A percentile compares a stretch with the other conserved stretches of the same genome.
These are phyloP conservation scores for Penicillium longicatenatum DNA, from an alignment of 495 filamentous ascomycete genomes.

Conservation along the genomic window DNA sequence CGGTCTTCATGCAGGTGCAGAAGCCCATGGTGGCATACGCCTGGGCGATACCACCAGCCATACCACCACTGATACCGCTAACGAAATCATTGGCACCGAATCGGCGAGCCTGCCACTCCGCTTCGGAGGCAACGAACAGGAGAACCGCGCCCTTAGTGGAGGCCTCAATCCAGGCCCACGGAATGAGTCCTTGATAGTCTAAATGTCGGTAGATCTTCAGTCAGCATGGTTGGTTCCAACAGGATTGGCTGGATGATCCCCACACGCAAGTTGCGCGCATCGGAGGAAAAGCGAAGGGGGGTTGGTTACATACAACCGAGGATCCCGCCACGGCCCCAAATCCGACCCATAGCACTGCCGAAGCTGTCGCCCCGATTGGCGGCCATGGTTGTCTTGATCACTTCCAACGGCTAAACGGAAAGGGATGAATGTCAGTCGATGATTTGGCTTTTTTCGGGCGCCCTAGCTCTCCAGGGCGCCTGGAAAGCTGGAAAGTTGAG, in stretches of 20 bases:
- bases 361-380: slow-evolving; percentile 92
- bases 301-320: slow-evolving; percentile 80
- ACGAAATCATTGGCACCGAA: slow-evolving; percentile 84
- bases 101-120: slow-evolving; percentile 84
- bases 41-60: slow-evolving; percentile 93
- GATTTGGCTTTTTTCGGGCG: not conserved
- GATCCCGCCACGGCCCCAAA: slow-evolving; percentile 93
- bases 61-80: slow-evolving; percentile 86
- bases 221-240: slow-evolving; percentile 17
- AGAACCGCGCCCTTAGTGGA: slow-evolving; percentile 99
- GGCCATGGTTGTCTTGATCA: slow-evolving; percentile 99
- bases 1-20: slow-evolving; percentile 99
- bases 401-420: slow-evolving; percentile 78
- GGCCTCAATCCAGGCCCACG: slow-evolving; percentile 99
- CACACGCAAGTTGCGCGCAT: slow-evolving; percentile 22
- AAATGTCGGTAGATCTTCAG: slow-evolving; percentile 14
- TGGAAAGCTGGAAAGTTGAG: not conserved
- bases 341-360: slow-evolving; percentile 73
- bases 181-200: slow-evolving; percentile 99
- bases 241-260: slow-evolving; percentile 5
- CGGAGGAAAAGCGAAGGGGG: slow-evolving; percentile 23
- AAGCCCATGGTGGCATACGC: slow-evolving; percentile 99
- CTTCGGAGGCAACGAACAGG: slow-evolving; percentile 98
- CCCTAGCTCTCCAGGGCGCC: not conserved
- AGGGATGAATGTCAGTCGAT: slow-evolving; percentile 19